A percentile compares a stretch with the other conserved stretches of the same genome.
Conservation (phyloP, 345 rosid species). For the Arabidopsis thaliana region TAIR10.1 NC_003075.7:1108001-1108500, state of each 20-base stretch:
- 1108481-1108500: slow-evolving; percentile 78
- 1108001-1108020: slow-evolving; percentile 89
- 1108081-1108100: slow-evolving; percentile 84
- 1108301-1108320: slow-evolving; percentile 79
- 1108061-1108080: slow-evolving; percentile 75
- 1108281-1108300: slow-evolving; percentile 95
- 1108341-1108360: slow-evolving; percentile 83
- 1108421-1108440: slow-evolving; percentile 82
- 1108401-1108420: slow-evolving; percentile 88
- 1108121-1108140: slow-evolving; percentile 85
- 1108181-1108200: slow-evolving; percentile 78
- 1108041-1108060: slow-evolving; percentile 85
- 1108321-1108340: slow-evolving; percentile 78
- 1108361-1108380: slow-evolving; percentile 95
- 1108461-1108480: slow-evolving; percentile 56
- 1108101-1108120: slow-evolving; percentile 85
- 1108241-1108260: slow-evolving; percentile 78
- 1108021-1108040: slow-evolving; percentile 77
- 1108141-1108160: slow-evolving; percentile 93
- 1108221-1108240: slow-evolving; percentile 83
- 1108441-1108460: slow-evolving; percentile 64
- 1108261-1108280: slow-evolving; percentile 80
- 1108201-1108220: slow-evolving; percentile 82
- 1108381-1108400: slow-evolving; percentile 91
- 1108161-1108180: slow-evolving; percentile 90